Percentiles rank a stretch among this genome's conserved stretches.
Conservation (phyloP, 495 filamentous ascomycete species). For the Aspergillus baeticus region DNA sequence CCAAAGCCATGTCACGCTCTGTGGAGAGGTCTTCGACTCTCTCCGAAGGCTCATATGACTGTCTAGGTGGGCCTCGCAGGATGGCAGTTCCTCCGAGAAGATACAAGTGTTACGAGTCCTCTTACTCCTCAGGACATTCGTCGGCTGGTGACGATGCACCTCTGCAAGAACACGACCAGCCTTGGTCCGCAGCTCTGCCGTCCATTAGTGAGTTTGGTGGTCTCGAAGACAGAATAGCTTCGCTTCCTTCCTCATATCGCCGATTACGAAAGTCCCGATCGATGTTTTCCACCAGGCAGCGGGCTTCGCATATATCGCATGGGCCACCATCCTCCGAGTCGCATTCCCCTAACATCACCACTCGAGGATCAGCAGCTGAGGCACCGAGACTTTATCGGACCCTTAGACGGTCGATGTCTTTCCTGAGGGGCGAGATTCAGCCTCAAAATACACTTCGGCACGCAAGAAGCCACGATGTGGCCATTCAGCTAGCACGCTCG, state of each 20-base stretch:
- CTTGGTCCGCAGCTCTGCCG: conserved; percentile 27
- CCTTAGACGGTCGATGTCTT: conserved; percentile 61
- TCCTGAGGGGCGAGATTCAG: conserved; percentile 46
- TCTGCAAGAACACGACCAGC: conserved; percentile 4
- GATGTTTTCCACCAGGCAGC: conserved; percentile 59
- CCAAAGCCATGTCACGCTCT: conserved; percentile 60
- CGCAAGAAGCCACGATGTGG: conserved; percentile 43
- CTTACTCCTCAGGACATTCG: background rate
- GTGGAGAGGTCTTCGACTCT: conserved; percentile 40
- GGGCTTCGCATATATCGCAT: conserved; percentile 29
- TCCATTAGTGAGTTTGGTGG: conserved; percentile 37
- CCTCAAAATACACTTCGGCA: conserved; percentile 24
- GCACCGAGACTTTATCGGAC: conserved; percentile 26
- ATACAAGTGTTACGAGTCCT: conserved; percentile 9
- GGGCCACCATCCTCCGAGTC: conserved; percentile 19
- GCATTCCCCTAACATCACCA: conserved; percentile 7
- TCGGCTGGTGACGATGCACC: background rate
- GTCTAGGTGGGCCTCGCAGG: conserved; percentile 34
- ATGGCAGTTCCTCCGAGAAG: conserved; percentile 38
- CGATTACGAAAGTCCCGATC: conserved; percentile 72
- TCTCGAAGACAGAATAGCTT: conserved; percentile 60
- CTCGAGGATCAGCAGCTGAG: conserved; percentile 3
- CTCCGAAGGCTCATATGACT: conserved; percentile 30
- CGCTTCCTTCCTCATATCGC: conserved; percentile 71
- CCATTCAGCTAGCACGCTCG: conserved; percentile 46